Base-by-base conservation (phyloP, 2,329 filamentous ascomycete genomes). In the Bipolaris sorokiniana region DNA sequence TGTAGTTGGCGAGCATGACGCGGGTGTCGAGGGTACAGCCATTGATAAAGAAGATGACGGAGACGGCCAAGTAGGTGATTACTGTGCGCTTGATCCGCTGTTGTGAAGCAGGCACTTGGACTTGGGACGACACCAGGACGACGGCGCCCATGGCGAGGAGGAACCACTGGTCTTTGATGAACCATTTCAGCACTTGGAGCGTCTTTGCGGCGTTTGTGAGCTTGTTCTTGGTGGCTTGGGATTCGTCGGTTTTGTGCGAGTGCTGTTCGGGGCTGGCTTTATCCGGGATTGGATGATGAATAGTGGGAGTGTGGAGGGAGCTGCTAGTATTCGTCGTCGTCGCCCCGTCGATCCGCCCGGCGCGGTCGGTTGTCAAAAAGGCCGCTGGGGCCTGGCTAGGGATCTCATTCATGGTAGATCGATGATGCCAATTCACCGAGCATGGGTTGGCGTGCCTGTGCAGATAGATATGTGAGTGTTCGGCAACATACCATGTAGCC, bases 1-100 rank as follows among this genome's bases (percentile, higher is more conserved):
- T 80, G 56, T 85, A 81, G 65, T 90, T 89, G 49, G 80, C 76
- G 41, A 83, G 75, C 9, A 91, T 78, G 64, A 90, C 85, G 33
- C 81, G 79, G 0, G 84, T 86, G 7, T 87, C 82, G 16, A 91
- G 83, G 49, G 89, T 89, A 65, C 90, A 82, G 3, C 89, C 89
- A 53, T 88, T 90, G 63, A 90, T 82, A 54, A 91, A 79, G 73
- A 91, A 91, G 65, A 91, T 89, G 66, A 90, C 76, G 16, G 83
- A 85, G 28, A 91, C 86, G 18, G 83, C 86, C 31, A 88, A 86
- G 70, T 91, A 91, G 28, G 90, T 81, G 51, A 90, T 76, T 7
- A 80, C 74, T 13, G 76, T 80, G 46, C 80, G 74, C 66, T 84
- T 85, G 45, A 76, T 75, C 3, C 78, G 73, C 55, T 83, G 78